Evolutionary conservation across 2,329 filamentous ascomycete species (phyloP), one percentile per base, ranked within the genome.

Genomic region (Beauveria rudraprayagi): DNA sequence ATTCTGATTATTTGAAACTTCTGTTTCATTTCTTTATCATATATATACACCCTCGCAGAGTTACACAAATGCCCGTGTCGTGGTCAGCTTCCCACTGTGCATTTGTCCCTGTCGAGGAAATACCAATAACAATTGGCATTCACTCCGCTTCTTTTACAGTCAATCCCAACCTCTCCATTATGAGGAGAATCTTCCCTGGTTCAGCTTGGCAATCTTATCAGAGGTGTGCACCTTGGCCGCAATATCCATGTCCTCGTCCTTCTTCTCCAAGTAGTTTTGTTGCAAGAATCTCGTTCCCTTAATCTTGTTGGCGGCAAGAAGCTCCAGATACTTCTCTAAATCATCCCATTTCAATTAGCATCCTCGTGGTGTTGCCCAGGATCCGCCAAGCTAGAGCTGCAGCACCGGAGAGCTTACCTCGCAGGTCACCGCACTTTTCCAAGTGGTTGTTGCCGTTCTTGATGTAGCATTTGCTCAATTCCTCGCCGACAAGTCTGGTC

Each of bases 401-500:
- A 40, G 5, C 46, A 10, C 11, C 10, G 5, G 50, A 5, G 56
- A 56, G 78, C 88, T 81, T 74, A 94, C 90, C 90, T 88, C 90
- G 82, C 76, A 93, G 75, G 69, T 83, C 79, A 66, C 89, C 90
- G 75, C 90, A 94, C 78, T 93, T 94, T 82, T 93, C 90, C 73
- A 94, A 76, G 74, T 94, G 90, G 75, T 94, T 94, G 66, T 92
- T 89, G 61, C 90, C 91, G 77, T 94, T 89, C 67, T 85, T 82
- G 75, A 86, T 85, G 77, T 94, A 94, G 80, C 90, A 94, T 79
- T 91, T 93, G 75, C 87, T 83, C 78, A 94, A 79, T 80, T 94
- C 90, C 73, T 93, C 88, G 65, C 89, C 80, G 60, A 94, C 89
- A 65, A 94, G 77, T 64, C 90, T 82, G 62, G 88, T 89, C 90